Evolutionary conservation across 805 yeast species (phyloP).

Genomic region (Candida montana): DNA sequence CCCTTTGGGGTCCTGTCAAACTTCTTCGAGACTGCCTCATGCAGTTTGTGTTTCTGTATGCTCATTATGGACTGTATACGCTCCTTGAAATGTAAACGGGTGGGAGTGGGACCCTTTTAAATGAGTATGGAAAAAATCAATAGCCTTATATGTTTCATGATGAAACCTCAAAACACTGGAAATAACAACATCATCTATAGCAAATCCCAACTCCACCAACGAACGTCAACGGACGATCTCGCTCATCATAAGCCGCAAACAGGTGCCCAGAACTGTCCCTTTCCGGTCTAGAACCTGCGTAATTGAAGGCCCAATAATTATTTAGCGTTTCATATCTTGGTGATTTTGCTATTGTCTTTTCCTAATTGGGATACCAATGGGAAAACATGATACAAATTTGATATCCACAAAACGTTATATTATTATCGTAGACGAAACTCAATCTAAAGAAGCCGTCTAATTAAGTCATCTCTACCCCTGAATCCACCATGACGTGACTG

Average conservation of each 20-base stretch:
- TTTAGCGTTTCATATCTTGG: neutral
- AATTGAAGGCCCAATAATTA: conserved; percentile 3
- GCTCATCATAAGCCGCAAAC: too few relatives aligned
- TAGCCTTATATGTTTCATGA: neutral
- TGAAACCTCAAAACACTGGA: neutral
- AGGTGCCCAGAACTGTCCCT: too few relatives aligned
- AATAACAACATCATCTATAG: neutral
- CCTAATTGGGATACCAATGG: conserved; percentile 20
- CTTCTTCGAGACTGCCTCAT: conserved; percentile 38
- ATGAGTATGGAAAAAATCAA: too few relatives aligned
- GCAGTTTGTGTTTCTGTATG: conserved; percentile 25
- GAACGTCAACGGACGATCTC: too few relatives aligned
- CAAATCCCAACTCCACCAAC: too few relatives aligned
- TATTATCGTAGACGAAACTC: too few relatives aligned
- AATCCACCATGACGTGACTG: too few relatives aligned
- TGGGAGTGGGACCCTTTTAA: too few relatives aligned
- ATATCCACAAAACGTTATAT: too few relatives aligned
- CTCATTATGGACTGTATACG: neutral
- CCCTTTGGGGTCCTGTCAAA: conserved; percentile 51
- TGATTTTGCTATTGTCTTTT: conserved; percentile 13
- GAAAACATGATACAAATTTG: conserved; percentile 1
- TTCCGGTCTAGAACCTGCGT: conserved; percentile 5
- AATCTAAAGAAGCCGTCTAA: too few relatives aligned
- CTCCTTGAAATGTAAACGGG: too few relatives aligned
- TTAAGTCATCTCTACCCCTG: too few relatives aligned